Percentiles rank a stretch among this genome's conserved stretches.
These are phyloP conservation scores for Exophiala aquamarina DNA, from an alignment of 2,329 filamentous ascomycete species.

Conservation along the genomic window DNA sequence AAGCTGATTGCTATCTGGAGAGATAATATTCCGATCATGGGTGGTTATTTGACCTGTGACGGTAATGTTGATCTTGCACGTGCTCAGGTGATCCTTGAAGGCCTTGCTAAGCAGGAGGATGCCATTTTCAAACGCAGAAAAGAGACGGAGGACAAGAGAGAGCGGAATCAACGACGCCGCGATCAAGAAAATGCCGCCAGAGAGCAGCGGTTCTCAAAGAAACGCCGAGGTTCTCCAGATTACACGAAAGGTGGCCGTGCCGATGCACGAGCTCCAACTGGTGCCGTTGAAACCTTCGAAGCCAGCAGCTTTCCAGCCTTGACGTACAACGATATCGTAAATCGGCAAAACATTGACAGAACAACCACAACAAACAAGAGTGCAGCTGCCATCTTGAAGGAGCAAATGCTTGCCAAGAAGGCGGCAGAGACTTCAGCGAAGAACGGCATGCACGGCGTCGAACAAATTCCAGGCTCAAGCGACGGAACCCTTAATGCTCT, in stretches of 20 bases:
- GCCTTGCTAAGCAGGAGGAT: constrained; percentile 89
- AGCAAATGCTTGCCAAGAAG: constrained; percentile 61
- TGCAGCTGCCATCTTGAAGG: constrained; percentile 84
- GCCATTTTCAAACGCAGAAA: constrained; percentile 87
- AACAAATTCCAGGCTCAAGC: constrained; percentile 28
- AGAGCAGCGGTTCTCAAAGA: constrained; percentile 43
- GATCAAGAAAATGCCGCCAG: constrained; percentile 60
- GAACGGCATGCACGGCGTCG: constrained; percentile 38
- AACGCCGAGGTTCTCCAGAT: constrained; percentile 46
- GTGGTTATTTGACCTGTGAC: constrained; percentile 93
- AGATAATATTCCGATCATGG: constrained; percentile 87
- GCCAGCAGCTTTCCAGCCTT: constrained; percentile 45
- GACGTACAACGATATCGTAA: constrained; percentile 87
- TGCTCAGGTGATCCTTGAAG: constrained; percentile 83
- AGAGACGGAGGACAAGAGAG: constrained; percentile 79
- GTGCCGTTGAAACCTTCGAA: constrained; percentile 41
- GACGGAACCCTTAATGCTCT: constrained; percentile 41
- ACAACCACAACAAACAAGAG: constrained; percentile 88
- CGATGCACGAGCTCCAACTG: constrained; percentile 34
- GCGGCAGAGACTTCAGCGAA: constrained; percentile 34
- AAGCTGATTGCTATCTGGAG: constrained; percentile 96
- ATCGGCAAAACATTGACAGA: constrained; percentile 64
- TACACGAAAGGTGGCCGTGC: constrained; percentile 34
- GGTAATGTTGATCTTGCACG: constrained; percentile 83
- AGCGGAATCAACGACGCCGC: constrained; percentile 75